These are phyloP conservation scores for Chernovozyma aurita DNA, from an alignment of 1,139 yeast genomes.

Conservation along the genomic window DNA sequence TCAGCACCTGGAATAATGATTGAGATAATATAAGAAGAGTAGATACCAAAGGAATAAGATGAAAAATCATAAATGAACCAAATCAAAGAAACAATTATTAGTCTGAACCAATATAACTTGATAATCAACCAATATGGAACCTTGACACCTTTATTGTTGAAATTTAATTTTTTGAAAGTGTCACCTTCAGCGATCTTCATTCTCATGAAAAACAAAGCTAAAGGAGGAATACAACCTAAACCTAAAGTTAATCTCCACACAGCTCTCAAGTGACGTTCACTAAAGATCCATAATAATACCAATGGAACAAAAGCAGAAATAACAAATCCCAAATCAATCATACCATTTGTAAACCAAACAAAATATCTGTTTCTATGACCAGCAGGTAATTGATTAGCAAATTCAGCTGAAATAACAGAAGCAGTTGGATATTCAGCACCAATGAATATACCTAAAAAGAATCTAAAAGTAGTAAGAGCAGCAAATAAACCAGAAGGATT, in stretches of 20 bases:
- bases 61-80: constrained; percentile 84
- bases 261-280: constrained; percentile 55
- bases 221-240: constrained; percentile 75
- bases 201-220: constrained; percentile 64
- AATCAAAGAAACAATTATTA: constrained; percentile 55
- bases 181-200: constrained; percentile 62
- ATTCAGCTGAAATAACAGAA: constrained; percentile 82
- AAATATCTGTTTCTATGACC: constrained; percentile 88
- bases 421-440: constrained; percentile 85
- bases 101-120: constrained; percentile 72
- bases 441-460: constrained; percentile 60
- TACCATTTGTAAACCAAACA: constrained; percentile 80
- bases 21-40: constrained; percentile 57
- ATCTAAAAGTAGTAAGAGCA: constrained; percentile 70
- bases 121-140: constrained; percentile 61
- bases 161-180: constrained; percentile 56
- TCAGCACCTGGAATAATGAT: constrained; percentile 51
- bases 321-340: constrained; percentile 88
- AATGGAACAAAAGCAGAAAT: constrained; percentile 80
- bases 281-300: constrained; percentile 77
- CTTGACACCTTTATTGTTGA: constrained; percentile 41
- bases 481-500: constrained; percentile 57
- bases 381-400: constrained; percentile 65
- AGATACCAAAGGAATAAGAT: constrained; percentile 72
- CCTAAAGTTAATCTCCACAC: constrained; percentile 86